A percentile compares a stretch with the other conserved stretches of the same genome.
Conservation (phyloP, 805 yeast genomes). For the Kuraishia hungarica region DNA sequence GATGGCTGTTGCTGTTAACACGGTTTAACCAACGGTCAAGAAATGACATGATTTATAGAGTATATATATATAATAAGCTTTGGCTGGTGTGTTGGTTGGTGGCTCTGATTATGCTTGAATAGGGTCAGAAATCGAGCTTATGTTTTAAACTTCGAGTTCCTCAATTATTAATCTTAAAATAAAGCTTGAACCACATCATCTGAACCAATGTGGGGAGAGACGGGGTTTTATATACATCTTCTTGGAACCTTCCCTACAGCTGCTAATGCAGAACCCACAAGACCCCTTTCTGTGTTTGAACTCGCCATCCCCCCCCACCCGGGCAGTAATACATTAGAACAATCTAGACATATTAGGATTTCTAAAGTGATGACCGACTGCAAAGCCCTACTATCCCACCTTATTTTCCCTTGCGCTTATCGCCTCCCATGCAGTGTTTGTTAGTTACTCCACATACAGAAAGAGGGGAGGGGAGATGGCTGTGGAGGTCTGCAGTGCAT, state of each 20-base stretch:
- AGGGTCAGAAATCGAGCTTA: no score
- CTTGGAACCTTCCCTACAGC: not conserved
- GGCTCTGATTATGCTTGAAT: no score
- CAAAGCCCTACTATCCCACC: not conserved
- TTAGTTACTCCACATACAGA: not conserved
- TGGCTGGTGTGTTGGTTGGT: no score
- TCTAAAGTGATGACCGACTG: not conserved
- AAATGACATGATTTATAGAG: slow-evolving; percentile 19
- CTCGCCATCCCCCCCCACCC: not conserved
- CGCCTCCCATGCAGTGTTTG: not conserved
- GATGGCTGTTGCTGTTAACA: slow-evolving; percentile 9
- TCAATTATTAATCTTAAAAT: no score
- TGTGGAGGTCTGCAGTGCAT: not conserved
- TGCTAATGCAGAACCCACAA: not conserved
- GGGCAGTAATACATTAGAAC: not conserved
- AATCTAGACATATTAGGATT: not conserved
- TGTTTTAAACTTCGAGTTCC: no score
- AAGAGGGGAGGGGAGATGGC: not conserved
- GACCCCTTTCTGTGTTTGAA: not conserved
- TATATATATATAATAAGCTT: no score
- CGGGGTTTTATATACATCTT: not conserved
- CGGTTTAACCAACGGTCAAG: slow-evolving; percentile 26
- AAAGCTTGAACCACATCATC: no score
- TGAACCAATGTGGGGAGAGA: not conserved
- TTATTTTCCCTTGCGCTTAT: not conserved